Evolutionary conservation across 352 stramenopile species (phyloP), one percentile per base, ranked within the genome.

Genomic region (Globisporangium nodosum): DNA sequence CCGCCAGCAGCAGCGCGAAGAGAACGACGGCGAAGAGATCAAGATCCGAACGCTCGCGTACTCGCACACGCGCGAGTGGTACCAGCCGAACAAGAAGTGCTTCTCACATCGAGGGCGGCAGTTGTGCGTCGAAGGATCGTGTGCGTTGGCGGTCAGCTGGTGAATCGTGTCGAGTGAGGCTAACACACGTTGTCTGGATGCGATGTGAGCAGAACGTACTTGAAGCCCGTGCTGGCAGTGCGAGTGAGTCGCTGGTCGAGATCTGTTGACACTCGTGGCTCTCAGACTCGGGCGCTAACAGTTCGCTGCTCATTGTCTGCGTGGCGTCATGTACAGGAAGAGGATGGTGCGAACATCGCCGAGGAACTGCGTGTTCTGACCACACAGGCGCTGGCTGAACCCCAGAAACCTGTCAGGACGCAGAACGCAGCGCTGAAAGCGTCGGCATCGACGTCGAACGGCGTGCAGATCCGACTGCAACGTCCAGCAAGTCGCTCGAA

Each of bases 11-110:
- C 71, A 81, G 46, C 49, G 69, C 9, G 73, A 77, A 30, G 76
- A 81, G 45, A 78, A 79, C 48, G 74, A 87, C 27, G 71, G 75
- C 56, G 74, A 84, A 47, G 76, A 87, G 24, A 68, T 79, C 43
- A 80, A 78, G 57, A 84, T 87, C 53, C 65, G 72, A 30, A 84
- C 73, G 3, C 64, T 87, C 11, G 73, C 76, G 39, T 87, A 87
- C 56, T 72, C 76, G 0, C 76, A 87, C 57, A 73, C 65, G 9
- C 69, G 76, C 11, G 76, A 84, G 59, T 87, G 76, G 76, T 74
- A 73, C 55, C 76, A 87, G 52, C 76, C 74, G 16, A 73, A 87
- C 56, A 87, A 84, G 37, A 80, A 81, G 47, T 86, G 73, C 27
- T 87, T 84, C 48, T 73, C 69, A 43, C 74, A 87, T 60, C 76